These are phyloP conservation scores for Cercospora janseana DNA, from an alignment of 2,329 filamentous ascomycete species.

Conservation along the genomic window DNA sequence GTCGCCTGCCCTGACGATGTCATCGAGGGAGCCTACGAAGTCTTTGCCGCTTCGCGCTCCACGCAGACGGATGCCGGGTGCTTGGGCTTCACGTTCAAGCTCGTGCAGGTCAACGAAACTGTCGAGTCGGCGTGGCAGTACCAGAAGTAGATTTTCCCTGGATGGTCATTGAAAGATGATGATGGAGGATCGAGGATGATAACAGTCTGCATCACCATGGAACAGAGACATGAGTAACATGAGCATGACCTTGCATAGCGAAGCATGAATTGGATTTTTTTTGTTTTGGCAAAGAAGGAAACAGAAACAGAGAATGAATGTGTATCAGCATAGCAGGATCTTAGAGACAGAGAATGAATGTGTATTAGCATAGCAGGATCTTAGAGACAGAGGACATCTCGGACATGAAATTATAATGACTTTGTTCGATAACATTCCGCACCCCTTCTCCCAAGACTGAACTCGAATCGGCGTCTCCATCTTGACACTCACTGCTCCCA, in stretches of 20 bases:
- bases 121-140: slow-evolving; percentile 16
- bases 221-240: too few species aligned
- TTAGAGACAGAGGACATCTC: not conserved
- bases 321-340: not conserved
- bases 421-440: too few species aligned
- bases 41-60: slow-evolving; percentile 12
- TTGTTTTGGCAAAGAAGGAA: too few species aligned
- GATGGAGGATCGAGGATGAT: too few species aligned
- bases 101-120: not conserved
- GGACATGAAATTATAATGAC: too few species aligned
- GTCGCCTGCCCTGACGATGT: slow-evolving; percentile 11
- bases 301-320: not conserved
- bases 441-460: too few species aligned
- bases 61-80: slow-evolving; percentile 6
- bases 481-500: too few species aligned
- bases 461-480: too few species aligned
- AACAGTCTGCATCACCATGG: too few species aligned
- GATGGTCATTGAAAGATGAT: too few species aligned
- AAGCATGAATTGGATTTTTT: too few species aligned
- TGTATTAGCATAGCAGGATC: not conserved
- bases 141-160: slow-evolving; percentile 13
- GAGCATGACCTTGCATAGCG: too few species aligned
- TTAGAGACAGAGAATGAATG: not conserved
- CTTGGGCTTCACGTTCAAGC: slow-evolving; percentile 10
- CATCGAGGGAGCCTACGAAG: slow-evolving; percentile 5